These are phyloP conservation scores for Hypoxylon sp. DNA, from an alignment of 2,329 filamentous ascomycete genomes.

Conservation along the genomic window DNA sequence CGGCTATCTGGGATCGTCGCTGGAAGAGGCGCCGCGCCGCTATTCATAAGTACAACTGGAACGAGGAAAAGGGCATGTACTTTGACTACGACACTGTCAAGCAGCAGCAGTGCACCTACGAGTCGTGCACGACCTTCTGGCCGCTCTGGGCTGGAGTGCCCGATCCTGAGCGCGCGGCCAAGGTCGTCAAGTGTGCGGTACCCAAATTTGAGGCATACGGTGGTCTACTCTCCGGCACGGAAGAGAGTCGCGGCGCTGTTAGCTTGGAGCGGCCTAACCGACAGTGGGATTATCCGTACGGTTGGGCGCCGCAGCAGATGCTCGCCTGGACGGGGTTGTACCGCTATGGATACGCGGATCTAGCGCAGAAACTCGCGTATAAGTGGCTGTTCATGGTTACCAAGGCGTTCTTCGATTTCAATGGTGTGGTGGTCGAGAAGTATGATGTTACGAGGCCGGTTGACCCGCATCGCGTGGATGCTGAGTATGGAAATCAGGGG, in stretches of 20 bases:
- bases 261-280: conserved; percentile 89
- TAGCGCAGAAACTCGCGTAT: conserved; percentile 90
- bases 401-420: conserved; percentile 98
- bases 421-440: conserved; percentile 98
- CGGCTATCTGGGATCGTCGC: conserved; percentile 89
- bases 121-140: conserved; percentile 96
- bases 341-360: conserved; percentile 91
- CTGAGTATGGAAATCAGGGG: conserved; percentile 98
- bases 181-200: conserved; percentile 83
- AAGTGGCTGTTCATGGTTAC: conserved; percentile 99
- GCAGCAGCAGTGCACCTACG: conserved; percentile 84
- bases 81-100: conserved; percentile 95
- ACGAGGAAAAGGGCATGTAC: conserved; percentile 92
- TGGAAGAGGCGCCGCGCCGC: conserved; percentile 85
- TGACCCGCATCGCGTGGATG: conserved; percentile 93
- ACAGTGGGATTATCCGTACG: conserved; percentile 98
- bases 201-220: conserved; percentile 91
- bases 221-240: conserved; percentile 88
- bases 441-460: conserved; percentile 94
- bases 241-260: conserved; percentile 85
- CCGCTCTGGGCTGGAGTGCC: conserved; percentile 94
- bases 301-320: conserved; percentile 99
- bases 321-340: conserved; percentile 94
- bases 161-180: conserved; percentile 85
- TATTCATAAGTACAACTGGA: conserved; percentile 96